Conservation (phyloP, 2,329 filamentous ascomycete species). For the Colletotrichum viniferum region DNA sequence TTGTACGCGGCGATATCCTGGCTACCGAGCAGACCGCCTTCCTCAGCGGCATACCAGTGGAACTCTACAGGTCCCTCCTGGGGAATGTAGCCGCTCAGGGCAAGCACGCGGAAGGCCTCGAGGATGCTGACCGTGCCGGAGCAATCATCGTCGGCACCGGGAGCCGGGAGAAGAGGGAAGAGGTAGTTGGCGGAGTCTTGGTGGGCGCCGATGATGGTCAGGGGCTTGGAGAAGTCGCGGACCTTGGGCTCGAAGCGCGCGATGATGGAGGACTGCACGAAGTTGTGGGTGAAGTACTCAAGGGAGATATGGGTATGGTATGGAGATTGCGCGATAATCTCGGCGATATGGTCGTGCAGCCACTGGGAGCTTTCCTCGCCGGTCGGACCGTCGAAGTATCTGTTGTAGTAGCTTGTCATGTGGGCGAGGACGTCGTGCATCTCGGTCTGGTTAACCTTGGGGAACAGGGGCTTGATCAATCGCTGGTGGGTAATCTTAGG, state of each 20-base stretch:
- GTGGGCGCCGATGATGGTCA: conserved; percentile 69
- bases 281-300: conserved; percentile 66
- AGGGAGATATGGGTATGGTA: conserved; percentile 41
- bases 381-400: conserved; percentile 52
- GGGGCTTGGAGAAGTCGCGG: conserved; percentile 33
- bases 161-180: conserved; percentile 70
- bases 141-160: conserved; percentile 76
- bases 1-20: conserved; percentile 74
- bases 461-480: conserved; percentile 60
- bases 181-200: conserved; percentile 78
- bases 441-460: conserved; percentile 63
- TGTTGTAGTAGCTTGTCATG: conserved; percentile 64
- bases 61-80: conserved; percentile 64
- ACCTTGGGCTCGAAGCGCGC: conserved; percentile 61
- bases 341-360: conserved; percentile 39
- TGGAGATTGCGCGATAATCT: conserved; percentile 36
- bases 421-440: conserved; percentile 69
- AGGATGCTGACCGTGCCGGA: conserved; percentile 76
- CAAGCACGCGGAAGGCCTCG: conserved; percentile 71
- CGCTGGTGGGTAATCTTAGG: conserved; percentile 51
- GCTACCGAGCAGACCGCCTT: conserved; percentile 66
- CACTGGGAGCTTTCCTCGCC: conserved; percentile 37
- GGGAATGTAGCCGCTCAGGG: conserved; percentile 43
- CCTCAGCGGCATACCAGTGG: conserved; percentile 82
- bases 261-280: conserved; percentile 75